These are phyloP conservation scores for Lepraria neglecta DNA, from an alignment of 495 filamentous ascomycete species.

Conservation along the genomic window DNA sequence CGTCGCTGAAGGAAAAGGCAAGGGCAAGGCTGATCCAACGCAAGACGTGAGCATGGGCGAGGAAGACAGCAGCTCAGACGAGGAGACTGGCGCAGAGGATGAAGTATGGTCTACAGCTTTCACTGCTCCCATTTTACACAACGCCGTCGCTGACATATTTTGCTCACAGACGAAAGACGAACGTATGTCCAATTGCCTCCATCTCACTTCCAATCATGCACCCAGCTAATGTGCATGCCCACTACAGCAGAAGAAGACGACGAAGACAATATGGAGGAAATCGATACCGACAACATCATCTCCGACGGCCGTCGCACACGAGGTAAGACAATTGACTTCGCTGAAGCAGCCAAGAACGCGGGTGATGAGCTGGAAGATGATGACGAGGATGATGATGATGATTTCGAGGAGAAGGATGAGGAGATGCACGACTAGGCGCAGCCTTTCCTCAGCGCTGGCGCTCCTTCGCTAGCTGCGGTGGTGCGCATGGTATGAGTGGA, in stretches of 20 bases:
- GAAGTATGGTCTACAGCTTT: conserved; percentile 42
- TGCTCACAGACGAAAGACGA: conserved; percentile 18
- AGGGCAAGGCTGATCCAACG: conserved; percentile 51
- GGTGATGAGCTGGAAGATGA: conserved; percentile 65
- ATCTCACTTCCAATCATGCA: neutral
- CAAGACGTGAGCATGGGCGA: conserved; percentile 63
- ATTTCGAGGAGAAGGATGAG: conserved; percentile 36
- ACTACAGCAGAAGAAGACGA: conserved; percentile 45
- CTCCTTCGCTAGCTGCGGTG: neutral
- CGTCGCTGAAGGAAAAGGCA: conserved; percentile 38
- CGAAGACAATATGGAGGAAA: conserved; percentile 81
- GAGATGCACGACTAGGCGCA: conserved; percentile 40
- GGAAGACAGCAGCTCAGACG: conserved; percentile 61
- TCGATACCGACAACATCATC: conserved; percentile 85
- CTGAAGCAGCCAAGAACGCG: conserved; percentile 61
- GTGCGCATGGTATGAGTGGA: conserved; percentile 3
- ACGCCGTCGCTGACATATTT: conserved; percentile 10
- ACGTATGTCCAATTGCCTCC: neutral
- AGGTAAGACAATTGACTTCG: conserved; percentile 73
- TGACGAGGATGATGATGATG: conserved; percentile 73
- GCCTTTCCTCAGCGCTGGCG: neutral
- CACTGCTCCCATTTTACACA: neutral
- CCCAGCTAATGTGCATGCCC: conserved; percentile 26
- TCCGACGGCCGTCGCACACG: conserved; percentile 72
- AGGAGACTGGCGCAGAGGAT: conserved; percentile 53